Conservation (phyloP, 306 rosid genomes). For the Cajanus cajan region DNA sequence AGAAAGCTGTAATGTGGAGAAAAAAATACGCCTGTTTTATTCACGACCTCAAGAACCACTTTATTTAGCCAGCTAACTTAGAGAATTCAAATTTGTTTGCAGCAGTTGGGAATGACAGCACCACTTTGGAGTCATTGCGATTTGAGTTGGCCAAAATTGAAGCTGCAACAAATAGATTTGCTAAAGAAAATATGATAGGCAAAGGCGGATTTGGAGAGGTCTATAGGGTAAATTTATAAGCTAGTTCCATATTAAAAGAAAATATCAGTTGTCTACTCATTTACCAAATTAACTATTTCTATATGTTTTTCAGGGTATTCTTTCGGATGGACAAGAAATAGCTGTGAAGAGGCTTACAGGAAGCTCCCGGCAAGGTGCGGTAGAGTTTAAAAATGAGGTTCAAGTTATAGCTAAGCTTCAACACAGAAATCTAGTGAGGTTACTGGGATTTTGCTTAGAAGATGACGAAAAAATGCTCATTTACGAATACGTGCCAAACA, state of each 20-base stretch:
- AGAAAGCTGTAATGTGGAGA: constrained; percentile 40
- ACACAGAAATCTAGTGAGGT: constrained; percentile 55
- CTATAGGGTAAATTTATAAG: constrained; percentile 44
- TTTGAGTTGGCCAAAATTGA: constrained; percentile 42
- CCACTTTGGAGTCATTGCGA: constrained; percentile 42
- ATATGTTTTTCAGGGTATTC: constrained; percentile 45
- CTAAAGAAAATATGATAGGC: constrained; percentile 46
- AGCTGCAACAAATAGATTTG: constrained; percentile 55
- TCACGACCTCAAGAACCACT: not conserved
- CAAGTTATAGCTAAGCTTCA: constrained; percentile 57
- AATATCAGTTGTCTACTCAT: not conserved
- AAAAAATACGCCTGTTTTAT: not conserved
- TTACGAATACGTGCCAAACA: constrained; percentile 53
- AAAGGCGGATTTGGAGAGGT: constrained; percentile 68
- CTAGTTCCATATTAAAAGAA: not conserved
- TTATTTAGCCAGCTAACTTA: constrained; percentile 18
- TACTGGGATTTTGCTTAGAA: constrained; percentile 63
- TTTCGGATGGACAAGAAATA: constrained; percentile 44
- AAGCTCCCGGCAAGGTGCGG: constrained; percentile 48
- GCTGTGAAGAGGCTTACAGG: constrained; percentile 69
- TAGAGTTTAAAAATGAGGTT: constrained; percentile 61
- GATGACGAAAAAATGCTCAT: constrained; percentile 55
- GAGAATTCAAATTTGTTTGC: constrained; percentile 10
- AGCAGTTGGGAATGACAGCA: constrained; percentile 34
- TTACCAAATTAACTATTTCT: not conserved